Evolutionary conservation across 495 filamentous ascomycete species (phyloP).

Genomic region (Staphylotrichum tortipilum): DNA sequence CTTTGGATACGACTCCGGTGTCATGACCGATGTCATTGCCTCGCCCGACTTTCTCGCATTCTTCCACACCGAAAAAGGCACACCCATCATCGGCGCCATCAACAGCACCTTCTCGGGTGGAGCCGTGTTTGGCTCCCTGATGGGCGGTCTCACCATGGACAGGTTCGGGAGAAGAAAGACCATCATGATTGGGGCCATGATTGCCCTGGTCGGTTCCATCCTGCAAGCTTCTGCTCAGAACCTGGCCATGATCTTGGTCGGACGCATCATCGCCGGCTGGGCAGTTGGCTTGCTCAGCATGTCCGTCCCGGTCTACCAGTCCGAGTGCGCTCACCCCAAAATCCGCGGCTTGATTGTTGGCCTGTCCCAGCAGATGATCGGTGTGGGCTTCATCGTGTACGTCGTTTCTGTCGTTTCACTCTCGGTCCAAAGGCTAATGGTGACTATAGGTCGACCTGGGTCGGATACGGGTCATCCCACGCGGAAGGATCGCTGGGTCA

Average conservation of each 20-base stretch:
- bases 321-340: constrained; percentile 12
- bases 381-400: constrained; percentile 10
- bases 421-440: too few relatives aligned
- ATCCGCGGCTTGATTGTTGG: constrained; percentile 12
- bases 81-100: constrained; percentile 12
- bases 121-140: constrained; percentile 28
- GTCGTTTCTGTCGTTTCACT: background rate
- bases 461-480: constrained; percentile 43
- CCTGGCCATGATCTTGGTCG: constrained; percentile 42
- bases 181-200: constrained; percentile 44
- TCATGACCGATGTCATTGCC: constrained; percentile 47
- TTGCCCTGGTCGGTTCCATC: constrained; percentile 44
- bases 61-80: constrained; percentile 2
- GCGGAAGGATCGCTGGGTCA: constrained; percentile 17
- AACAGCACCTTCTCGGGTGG: constrained; percentile 27
- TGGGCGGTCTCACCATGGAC: constrained; percentile 21
- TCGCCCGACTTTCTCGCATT: constrained; percentile 26
- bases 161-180: constrained; percentile 40
- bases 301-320: constrained; percentile 41
- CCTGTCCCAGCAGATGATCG: constrained; percentile 11
- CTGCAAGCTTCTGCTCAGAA: constrained; percentile 40
- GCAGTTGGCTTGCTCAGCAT: constrained; percentile 40
- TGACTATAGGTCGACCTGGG: constrained; percentile 18
- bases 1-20: constrained; percentile 47
- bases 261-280: constrained; percentile 40